Base-by-base conservation (phyloP, 1,284 basidiomycete genomes). In the Cutaneotrichosporon arboriforme region DNA sequence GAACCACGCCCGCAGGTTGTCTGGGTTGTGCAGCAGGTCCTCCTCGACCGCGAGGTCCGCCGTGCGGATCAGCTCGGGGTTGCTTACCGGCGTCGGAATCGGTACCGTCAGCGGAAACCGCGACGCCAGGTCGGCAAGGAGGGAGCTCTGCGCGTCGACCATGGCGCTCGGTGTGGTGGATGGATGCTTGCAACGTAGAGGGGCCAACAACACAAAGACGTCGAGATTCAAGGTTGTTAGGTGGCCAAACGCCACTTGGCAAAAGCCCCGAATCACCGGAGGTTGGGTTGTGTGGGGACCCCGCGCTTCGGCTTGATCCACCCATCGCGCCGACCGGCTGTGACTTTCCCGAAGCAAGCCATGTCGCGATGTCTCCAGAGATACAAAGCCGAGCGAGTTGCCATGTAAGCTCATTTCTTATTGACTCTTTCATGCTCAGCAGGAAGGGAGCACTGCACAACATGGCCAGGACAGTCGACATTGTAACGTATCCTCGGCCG, bases 1-100 rank as follows among this genome's bases (percentile, higher is more conserved):
- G 81, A 88, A 85, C 96, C 96, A 98, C 62, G 87, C 84, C 31
- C 89, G 83, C 71, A 93, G 88, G 54, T 93, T 96, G 55, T 83
- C 82, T 3, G 90, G 88, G 74, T 97, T 97, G 58, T 90, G 84
- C 33, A 93, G 79, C n/a, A 98, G 81, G 75, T 98, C 94, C 75
- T 98, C 92, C 77, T 97, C 96, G 40, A 90, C 84, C 57, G 85
- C 81, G 34, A 97, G 73, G 74, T 97, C 92, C 47, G 83, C 80
- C 26, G 83, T 75, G 3, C 85, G 80, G 61, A 97, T 80, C 49
- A 97, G 80, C 53, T 85, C 79, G 15, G 86, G 80, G 66, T 92
- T 84, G 2, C 84, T 87, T 44, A 81, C 77, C 9, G 92, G 91
- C 8, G 82, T 86, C 12, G 94, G 94, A 46, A 86, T 78, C 10